A percentile compares a stretch with the other conserved stretches of the same genome.
These are phyloP conservation scores for Blastobotrys peoriensis DNA, from an alignment of 805 yeast species.

Conservation along the genomic window DNA sequence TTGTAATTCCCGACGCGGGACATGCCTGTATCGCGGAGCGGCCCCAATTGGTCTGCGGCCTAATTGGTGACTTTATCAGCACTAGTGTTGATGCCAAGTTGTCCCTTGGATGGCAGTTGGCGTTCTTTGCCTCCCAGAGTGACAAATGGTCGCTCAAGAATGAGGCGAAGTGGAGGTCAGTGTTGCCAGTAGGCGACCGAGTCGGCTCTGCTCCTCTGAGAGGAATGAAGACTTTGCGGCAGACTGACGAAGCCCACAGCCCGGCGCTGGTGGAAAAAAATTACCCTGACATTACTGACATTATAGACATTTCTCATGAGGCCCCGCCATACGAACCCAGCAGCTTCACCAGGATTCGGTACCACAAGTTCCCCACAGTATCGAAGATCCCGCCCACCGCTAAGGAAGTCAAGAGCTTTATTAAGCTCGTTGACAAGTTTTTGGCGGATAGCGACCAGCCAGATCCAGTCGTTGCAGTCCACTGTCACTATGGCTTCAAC, in stretches of 20 bases:
- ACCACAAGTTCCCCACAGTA: constrained; percentile 70
- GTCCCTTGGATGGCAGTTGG: constrained; percentile 66
- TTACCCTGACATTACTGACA: constrained; percentile 49
- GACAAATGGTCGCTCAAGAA: constrained; percentile 76
- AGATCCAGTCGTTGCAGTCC: constrained; percentile 51
- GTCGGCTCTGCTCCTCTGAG: constrained; percentile 42
- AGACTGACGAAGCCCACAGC: constrained; percentile 55
- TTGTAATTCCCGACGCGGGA: constrained; percentile 42
- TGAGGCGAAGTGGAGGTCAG: constrained; percentile 61
- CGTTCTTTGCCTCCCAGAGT: constrained; percentile 45
- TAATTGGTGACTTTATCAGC: constrained; percentile 52
- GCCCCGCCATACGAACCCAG: constrained; percentile 66
- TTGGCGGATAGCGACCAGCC: constrained; percentile 24
- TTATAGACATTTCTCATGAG: constrained; percentile 60
- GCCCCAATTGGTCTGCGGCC: constrained; percentile 60
- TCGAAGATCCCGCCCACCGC: constrained; percentile 70
- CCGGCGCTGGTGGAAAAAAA: constrained; percentile 47
- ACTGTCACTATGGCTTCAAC: constrained; percentile 79
- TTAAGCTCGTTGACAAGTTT: constrained; percentile 46
- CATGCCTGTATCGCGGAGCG: constrained; percentile 59
- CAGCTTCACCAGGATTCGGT: constrained; percentile 46
- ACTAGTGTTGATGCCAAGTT: constrained; percentile 46
- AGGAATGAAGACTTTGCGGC: constrained; percentile 71
- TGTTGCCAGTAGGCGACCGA: constrained; percentile 39
- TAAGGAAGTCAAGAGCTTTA: constrained; percentile 50